phyloP scores from a whole-genome alignment of 164 flowering plant species.

The Euptelea pleiosperma region DNA sequence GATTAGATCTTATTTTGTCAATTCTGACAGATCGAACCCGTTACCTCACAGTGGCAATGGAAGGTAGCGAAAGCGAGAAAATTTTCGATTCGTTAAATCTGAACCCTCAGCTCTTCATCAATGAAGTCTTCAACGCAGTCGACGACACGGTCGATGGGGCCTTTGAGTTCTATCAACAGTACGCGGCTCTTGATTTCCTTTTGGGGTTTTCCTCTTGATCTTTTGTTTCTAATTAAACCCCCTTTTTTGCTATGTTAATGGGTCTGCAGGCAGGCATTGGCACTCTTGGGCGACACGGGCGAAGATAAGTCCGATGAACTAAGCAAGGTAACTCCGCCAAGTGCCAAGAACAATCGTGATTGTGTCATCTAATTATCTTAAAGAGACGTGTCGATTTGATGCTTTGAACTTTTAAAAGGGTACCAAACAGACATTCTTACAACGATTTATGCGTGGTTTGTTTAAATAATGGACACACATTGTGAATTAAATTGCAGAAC shows the following conservation, averaged over 20 bases:
- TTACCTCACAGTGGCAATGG: constrained; percentile 43
- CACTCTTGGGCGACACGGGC: constrained; percentile 30
- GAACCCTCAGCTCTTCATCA: constrained; percentile 75
- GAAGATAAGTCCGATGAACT: constrained; percentile 46
- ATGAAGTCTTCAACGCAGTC: constrained; percentile 60
- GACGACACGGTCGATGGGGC: constrained; percentile 69
- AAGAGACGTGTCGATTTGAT: neutral
- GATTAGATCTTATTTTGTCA: too few relatives aligned
- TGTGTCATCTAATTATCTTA: neutral
- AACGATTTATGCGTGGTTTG: too few relatives aligned
- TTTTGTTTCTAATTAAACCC: neutral
- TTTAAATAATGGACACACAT: too few relatives aligned
- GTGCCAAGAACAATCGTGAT: neutral
- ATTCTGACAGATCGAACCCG: too few relatives aligned
- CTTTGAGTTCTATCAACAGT: constrained; percentile 56
- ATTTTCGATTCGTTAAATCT: constrained; percentile 57
- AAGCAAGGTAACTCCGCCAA: constrained; percentile 33
- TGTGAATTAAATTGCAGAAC: too few relatives aligned
- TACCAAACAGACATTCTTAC: too few relatives aligned
- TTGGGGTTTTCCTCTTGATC: neutral
- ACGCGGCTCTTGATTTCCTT: neutral
- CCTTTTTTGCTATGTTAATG: neutral
- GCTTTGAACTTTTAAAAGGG: neutral
- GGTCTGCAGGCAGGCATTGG: constrained; percentile 48
- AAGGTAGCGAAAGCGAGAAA: constrained; percentile 58